These are phyloP conservation scores for Hawksworthiomyces lignivorus DNA, from an alignment of 2,329 filamentous ascomycete genomes.

Conservation along the genomic window DNA sequence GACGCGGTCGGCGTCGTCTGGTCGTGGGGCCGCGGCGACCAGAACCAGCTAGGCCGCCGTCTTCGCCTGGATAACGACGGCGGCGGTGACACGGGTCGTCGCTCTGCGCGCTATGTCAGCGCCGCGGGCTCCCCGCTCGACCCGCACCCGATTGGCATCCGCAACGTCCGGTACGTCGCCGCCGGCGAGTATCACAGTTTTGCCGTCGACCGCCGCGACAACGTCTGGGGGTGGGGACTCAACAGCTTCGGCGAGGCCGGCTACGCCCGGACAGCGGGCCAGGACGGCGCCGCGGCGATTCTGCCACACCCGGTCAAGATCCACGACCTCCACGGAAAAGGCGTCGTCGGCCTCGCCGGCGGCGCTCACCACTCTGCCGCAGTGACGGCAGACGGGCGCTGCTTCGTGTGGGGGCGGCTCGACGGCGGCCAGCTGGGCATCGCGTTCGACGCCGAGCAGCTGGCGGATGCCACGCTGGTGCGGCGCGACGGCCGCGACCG, in stretches of 20 bases:
- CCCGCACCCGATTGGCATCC: too few relatives aligned
- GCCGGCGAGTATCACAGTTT: constrained; percentile 58
- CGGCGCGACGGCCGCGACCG: constrained; percentile 41
- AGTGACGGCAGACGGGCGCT: constrained; percentile 25
- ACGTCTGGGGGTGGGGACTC: constrained; percentile 58
- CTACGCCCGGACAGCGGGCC: constrained; percentile 7
- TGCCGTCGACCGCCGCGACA: constrained; percentile 49
- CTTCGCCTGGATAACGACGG: constrained; percentile 3
- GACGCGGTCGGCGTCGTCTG: constrained; percentile 31
- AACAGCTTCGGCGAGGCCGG: constrained; percentile 60
- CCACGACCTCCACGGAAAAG: neutral
- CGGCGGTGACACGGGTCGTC: neutral
- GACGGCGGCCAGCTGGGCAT: constrained; percentile 34
- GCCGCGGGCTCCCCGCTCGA: neutral
- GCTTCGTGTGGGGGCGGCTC: constrained; percentile 31
- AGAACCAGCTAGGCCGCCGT: constrained; percentile 53
- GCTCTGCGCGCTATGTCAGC: constrained; percentile 27
- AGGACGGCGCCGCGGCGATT: neutral
- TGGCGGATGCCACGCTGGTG: constrained; percentile 26
- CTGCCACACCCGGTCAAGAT: constrained; percentile 1
- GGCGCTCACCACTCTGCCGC: constrained; percentile 55
- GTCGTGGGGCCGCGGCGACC: constrained; percentile 57
- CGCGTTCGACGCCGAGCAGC: constrained; percentile 25
- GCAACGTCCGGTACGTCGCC: constrained; percentile 38
- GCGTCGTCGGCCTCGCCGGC: constrained; percentile 35